Base-by-base conservation (phyloP, 2,329 filamentous ascomycete species). In the Penicillium palitans region DNA sequence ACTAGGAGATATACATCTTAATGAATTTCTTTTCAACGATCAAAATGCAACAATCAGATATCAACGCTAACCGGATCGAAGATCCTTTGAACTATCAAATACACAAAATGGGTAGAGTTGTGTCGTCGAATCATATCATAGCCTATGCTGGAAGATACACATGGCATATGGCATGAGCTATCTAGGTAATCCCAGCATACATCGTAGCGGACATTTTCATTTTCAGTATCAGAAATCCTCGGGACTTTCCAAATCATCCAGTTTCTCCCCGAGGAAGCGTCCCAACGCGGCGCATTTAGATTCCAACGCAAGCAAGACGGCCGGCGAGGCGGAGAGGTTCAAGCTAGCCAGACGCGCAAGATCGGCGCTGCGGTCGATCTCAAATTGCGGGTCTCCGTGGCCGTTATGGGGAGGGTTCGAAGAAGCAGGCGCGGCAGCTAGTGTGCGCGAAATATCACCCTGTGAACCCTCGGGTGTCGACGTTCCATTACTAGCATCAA, bases 201-300 rank as follows among this genome's bases (percentile, higher is more conserved):
- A 27, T 12, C 12, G 8, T 17, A 15, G 13, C n/a, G 12, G 2
- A 15, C 15, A 25, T n/a, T 24, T 44, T 33, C 35, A 41, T 24
- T 21, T 17, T 9, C 19, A 24, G 8, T 2, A 29, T 64, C 61
- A 78, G 52, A 78, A 78, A 59, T 78, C 76, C 37, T 78, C 76
- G 0, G 76, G 76, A 45, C 73, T 75, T 59, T 76, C 74, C 21
- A 78, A 61, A 59, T 77, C 76, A 49, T 70, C 63, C 25, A 78
- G 48, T 51, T 78, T 78, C 52, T 76, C 72, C 12, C 74, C 67
- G 13, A 78, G 66, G 51, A 78, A 78, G 12, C 70, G 68, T 7
- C 73, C 76, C 42, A 78, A 56, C 5, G 76, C 76, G 2, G 75
- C 76, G 24, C 74, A 77, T 60, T 78, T 78, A 8, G 76, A 77